Evolutionary conservation across 352 stramenopile genomes (phyloP), one percentile per base, ranked within the genome.

Genomic region (Thraustochytrium sp.): DNA sequence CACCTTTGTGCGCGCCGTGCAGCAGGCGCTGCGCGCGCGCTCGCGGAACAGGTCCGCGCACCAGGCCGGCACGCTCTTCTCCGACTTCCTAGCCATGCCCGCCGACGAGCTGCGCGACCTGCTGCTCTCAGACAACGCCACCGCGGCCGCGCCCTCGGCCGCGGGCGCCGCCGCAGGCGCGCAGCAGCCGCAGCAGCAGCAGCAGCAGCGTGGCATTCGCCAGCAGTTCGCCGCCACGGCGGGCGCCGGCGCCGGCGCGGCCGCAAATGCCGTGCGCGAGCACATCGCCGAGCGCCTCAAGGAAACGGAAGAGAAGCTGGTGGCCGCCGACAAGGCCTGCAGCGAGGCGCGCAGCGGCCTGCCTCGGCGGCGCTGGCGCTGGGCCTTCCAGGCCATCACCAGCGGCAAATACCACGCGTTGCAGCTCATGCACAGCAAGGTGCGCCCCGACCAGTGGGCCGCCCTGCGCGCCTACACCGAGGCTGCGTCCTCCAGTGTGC

Each of bases 361-460:
- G 21, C 68, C 68, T 13, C 13, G 26, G 2, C n/a, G 31, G 18
- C 48, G 26, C 18, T 80, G 48, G 48, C 48, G 34, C 2, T 80
- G 48, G 48, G 68, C 68, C 49, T 21, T 64, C 21, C 68, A 80
- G 16, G 46, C 44, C 23, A 80, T 80, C 34, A 80, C 68, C 26
- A 80, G 68, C 44, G 68, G 68, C 42, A 80, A 80, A 31, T 63
- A 63, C 44, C 53, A 75, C 9, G 59, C 59, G 1, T 16, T 72
- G 13, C 59, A 13, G 8, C 21, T 55, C 26, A 13, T 72, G 59
- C 59, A 49, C 9, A 72, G 26, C 26, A 11, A 26, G 26, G 16
- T 16, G 9, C 5, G 46, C 8, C 26, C 29, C 16, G 46, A 18
- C 46, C 13, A 13, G 34, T 21, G 59, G 4, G 0, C 9, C 11